Base-by-base conservation (phyloP, 306 rosid genomes). In the Acacia crassicarpa region DNA sequence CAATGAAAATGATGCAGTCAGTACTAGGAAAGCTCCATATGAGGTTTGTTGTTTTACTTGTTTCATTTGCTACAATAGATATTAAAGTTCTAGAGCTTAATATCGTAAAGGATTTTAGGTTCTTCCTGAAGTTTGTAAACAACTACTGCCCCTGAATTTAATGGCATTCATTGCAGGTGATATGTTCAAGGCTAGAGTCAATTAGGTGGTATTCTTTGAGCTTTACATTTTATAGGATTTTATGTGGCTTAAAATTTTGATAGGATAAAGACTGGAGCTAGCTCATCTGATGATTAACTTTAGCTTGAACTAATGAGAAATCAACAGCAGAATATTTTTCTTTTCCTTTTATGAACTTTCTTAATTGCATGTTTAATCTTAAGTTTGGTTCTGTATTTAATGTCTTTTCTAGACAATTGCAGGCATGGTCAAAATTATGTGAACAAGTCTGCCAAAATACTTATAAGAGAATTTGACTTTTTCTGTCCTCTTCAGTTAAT, bases 11-110 rank as follows among this genome's bases (percentile, higher is more conserved):
- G 99, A 95, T 76, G 99, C 99, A 72, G 93, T 95, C 84, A 95
- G 98, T 83, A 95, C 99, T 53, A 93, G 99, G 87, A 92, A 79
- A 90, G 97, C 99, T 88, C 99, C 99, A 27, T 95, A 95, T 51
- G 98, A 93, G 99, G 99, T 95, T 84, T 62, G 79, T 43, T 77
- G 66, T 78, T 77, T 41, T 82, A 25, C 82, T 65, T 70, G 46
- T 62, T 54, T 68, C 77, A 68, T 61, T 76, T 75, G 22, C 67
- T 79, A 9, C 35, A 75, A 45, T 17, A 73, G 43, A 68, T 45
- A 72, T 69, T 51, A 49, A 32, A 67, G 38, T 75, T 44, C 40
- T 35, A 22, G 65, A 72, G 59, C 58, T 83, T 67, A 23, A 80
- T 82, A 53, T 38, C 61, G 63, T 79, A 23, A 46, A 66, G 51